Conservation (phyloP, 371 early-diverging fungal genomes). For the Apophysomyces variabilis region DNA sequence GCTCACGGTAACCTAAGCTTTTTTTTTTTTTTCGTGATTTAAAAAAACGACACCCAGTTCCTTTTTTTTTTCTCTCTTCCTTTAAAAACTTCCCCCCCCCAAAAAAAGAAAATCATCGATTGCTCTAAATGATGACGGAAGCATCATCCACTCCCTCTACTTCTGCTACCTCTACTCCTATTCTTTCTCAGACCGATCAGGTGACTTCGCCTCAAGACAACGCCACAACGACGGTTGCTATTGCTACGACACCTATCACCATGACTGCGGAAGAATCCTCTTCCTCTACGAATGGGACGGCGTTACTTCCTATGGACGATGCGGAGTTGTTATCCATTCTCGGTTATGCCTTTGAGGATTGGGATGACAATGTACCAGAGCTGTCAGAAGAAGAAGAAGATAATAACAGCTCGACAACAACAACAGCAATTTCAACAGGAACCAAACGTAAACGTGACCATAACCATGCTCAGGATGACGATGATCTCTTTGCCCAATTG, state of each 20-base stretch:
- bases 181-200: background rate
- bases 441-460: conserved; percentile 22
- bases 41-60: background rate
- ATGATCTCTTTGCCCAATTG: conserved; percentile 30
- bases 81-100: too few relatives aligned
- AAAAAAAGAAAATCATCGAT: too few relatives aligned
- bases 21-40: background rate
- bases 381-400: conserved; percentile 19
- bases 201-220: conserved; percentile 7
- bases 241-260: too few relatives aligned
- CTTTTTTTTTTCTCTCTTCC: too few relatives aligned
- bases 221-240: too few relatives aligned
- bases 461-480: conserved; percentile 23
- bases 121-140: background rate
- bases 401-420: too few relatives aligned
- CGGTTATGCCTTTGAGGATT: conserved; percentile 2
- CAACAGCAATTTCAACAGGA: background rate
- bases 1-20: too few relatives aligned
- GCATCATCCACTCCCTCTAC: background rate
- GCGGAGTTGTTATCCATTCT: conserved; percentile 9
- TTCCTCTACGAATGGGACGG: too few relatives aligned
- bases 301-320: background rate
- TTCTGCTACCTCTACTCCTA: background rate
- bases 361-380: conserved; percentile 13
- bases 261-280: background rate